A percentile compares a stretch with the other conserved stretches of the same genome.
Conservation (phyloP, 23 red algal genomes). For the Gracilaria domingensis region DNA sequence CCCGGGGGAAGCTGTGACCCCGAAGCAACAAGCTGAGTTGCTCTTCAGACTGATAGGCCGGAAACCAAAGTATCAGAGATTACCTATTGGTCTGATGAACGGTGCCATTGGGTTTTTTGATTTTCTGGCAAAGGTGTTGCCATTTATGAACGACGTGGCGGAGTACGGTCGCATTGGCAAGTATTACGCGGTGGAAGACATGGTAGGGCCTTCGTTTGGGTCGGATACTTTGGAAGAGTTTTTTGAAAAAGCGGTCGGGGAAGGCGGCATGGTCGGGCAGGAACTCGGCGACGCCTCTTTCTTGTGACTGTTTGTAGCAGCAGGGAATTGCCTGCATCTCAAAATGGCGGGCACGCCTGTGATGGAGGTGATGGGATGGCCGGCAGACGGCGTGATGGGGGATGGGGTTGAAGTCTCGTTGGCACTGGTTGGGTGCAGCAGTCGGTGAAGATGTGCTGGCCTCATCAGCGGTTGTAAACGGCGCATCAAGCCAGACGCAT, state of each 20-base stretch:
- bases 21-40: slow-evolving; percentile 73
- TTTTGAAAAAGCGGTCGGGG: slow-evolving; percentile 56
- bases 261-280: slow-evolving; percentile 76
- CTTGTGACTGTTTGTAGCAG: slow-evolving; percentile 6
- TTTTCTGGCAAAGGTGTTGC: slow-evolving; percentile 39
- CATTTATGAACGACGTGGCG: slow-evolving; percentile 54
- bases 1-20: slow-evolving; percentile 72
- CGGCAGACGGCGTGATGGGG: background rate
- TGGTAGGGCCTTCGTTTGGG: slow-evolving; percentile 70
- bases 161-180: slow-evolving; percentile 81
- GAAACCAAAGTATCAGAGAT: slow-evolving; percentile 44
- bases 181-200: slow-evolving; percentile 87
- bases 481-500: background rate
- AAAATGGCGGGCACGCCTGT: background rate
- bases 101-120: slow-evolving; percentile 54
- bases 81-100: slow-evolving; percentile 80
- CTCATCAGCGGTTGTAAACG: slow-evolving; percentile 31
- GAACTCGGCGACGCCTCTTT: slow-evolving; percentile 74
- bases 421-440: background rate
- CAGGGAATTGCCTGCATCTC: background rate
- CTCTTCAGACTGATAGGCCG: slow-evolving; percentile 59
- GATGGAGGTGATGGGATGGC: background rate
- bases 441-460: background rate
- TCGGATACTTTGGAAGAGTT: slow-evolving; percentile 76
- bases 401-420: background rate